Percentiles rank a stretch among this genome's conserved stretches.
These are phyloP conservation scores for Suillus bovinus DNA, from an alignment of 768 basidiomycete species.

Conservation along the genomic window DNA sequence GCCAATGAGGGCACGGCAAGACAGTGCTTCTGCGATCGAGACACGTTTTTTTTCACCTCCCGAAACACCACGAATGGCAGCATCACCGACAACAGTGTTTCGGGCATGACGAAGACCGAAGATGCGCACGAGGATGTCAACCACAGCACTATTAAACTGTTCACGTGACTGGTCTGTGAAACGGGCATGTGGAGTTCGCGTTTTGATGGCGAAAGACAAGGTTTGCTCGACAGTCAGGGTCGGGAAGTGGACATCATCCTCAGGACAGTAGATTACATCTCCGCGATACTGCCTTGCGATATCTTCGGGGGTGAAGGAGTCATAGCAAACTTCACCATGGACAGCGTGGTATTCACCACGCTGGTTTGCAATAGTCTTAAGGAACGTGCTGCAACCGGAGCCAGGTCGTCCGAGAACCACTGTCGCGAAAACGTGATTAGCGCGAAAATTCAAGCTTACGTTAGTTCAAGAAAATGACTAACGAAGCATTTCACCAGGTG, in stretches of 20 bases:
- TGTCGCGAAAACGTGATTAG: neutral
- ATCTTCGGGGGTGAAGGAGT: slow-evolving; percentile 72
- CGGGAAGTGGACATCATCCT: slow-evolving; percentile 81
- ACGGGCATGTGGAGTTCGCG: slow-evolving; percentile 46
- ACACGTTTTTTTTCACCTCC: slow-evolving; percentile 86
- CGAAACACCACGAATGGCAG: slow-evolving; percentile 68
- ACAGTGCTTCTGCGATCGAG: slow-evolving; percentile 82
- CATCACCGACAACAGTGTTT: slow-evolving; percentile 80
- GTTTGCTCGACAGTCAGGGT: slow-evolving; percentile 83
- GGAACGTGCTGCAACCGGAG: slow-evolving; percentile 83
- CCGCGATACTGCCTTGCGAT: slow-evolving; percentile 79
- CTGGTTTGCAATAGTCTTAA: slow-evolving; percentile 81
- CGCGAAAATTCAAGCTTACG: neutral
- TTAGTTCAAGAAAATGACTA: slow-evolving; percentile 29
- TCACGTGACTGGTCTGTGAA: neutral
- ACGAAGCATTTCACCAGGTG: slow-evolving; percentile 72
- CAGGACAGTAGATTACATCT: slow-evolving; percentile 60
- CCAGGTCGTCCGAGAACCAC: slow-evolving; percentile 81
- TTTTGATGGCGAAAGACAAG: slow-evolving; percentile 66
- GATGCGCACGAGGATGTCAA: slow-evolving; percentile 59
- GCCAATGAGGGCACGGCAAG: slow-evolving; percentile 76
- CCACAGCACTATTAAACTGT: neutral
- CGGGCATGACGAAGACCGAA: slow-evolving; percentile 77
- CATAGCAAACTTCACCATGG: slow-evolving; percentile 69
- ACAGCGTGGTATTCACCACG: slow-evolving; percentile 58